Conservation (phyloP, 2,329 filamentous ascomycete species). For the Fusarium hainanense region DNA sequence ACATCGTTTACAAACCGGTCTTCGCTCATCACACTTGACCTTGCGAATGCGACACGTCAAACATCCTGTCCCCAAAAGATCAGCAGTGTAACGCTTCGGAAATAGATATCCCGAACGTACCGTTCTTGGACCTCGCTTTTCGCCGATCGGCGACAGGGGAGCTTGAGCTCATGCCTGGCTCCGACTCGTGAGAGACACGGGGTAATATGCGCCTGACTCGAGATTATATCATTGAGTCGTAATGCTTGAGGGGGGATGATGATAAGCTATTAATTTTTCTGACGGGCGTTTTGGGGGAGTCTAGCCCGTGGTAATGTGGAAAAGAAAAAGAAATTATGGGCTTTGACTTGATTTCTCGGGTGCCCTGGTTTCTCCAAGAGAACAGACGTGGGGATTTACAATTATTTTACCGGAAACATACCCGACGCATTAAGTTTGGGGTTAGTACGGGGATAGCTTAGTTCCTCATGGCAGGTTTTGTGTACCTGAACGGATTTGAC, state of each 20-base stretch:
- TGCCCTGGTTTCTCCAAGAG: background rate
- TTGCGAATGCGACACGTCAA: conserved; percentile 41
- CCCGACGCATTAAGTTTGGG: background rate
- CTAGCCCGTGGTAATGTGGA: background rate
- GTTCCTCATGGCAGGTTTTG: background rate
- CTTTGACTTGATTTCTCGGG: background rate
- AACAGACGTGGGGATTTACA: background rate
- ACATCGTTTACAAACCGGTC: conserved; percentile 35
- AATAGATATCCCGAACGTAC: conserved; percentile 4
- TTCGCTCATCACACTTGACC: conserved; percentile 39
- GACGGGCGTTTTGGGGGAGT: background rate
- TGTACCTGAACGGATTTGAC: background rate
- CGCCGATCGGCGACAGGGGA: conserved; percentile 20
- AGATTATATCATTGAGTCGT: background rate
- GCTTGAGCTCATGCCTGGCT: conserved; percentile 5
- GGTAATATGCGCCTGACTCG: background rate
- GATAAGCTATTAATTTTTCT: background rate
- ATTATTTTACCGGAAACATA: background rate
- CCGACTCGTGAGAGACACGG: conserved; percentile 3
- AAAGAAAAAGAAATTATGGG: background rate
- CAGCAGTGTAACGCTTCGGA: background rate
- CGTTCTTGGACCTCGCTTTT: conserved; percentile 39
- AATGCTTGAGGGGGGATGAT: background rate
- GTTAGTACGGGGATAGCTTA: conserved; percentile 2
- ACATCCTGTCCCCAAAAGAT: conserved; percentile 17